These are phyloP conservation scores for Samsoniella hepiali DNA, from an alignment of 2,329 filamentous ascomycete genomes.

Conservation along the genomic window DNA sequence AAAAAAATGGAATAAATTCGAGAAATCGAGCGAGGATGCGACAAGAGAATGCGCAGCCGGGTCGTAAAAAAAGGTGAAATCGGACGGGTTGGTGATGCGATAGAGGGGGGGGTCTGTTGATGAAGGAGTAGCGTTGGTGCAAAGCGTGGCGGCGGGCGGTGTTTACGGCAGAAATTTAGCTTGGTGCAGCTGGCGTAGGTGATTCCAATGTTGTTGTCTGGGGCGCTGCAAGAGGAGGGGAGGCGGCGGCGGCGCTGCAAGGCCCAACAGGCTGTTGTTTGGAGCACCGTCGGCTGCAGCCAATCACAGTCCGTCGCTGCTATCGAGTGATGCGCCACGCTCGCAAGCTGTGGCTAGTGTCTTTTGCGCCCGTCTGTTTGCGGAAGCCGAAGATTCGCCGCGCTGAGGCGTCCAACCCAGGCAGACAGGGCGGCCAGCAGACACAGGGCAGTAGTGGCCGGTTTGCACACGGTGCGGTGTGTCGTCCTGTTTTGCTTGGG, in stretches of 20 bases:
- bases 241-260: conserved; percentile 6
- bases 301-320: conserved; percentile 4
- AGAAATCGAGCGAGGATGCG: conserved; percentile 8
- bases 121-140: conserved; percentile 18
- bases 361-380: conserved; percentile 8
- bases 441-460: not conserved
- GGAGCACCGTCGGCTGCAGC: not conserved
- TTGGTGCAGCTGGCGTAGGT: conserved; percentile 10
- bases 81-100: not conserved
- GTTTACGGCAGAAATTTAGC: conserved; percentile 22
- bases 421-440: not conserved
- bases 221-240: conserved; percentile 1
- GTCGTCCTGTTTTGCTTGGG: not conserved
- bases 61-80: not conserved
- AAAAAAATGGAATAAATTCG: conserved; percentile 10
- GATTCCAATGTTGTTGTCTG: conserved; percentile 20
- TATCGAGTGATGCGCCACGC: conserved; percentile 12
- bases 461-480: not conserved
- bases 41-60: conserved; percentile 1
- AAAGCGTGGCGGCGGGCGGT: conserved; percentile 17
- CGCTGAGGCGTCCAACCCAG: not conserved
- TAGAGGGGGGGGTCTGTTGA: conserved; percentile 14
- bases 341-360: conserved; percentile 17
- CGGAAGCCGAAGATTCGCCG: conserved; percentile 17
- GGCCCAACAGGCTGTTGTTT: conserved; percentile 13